A percentile compares a stretch with the other conserved stretches of the same genome.
Evolutionary conservation across 306 rosid species (phyloP).

Genomic region (Elaeagnus macrophylla): DNA sequence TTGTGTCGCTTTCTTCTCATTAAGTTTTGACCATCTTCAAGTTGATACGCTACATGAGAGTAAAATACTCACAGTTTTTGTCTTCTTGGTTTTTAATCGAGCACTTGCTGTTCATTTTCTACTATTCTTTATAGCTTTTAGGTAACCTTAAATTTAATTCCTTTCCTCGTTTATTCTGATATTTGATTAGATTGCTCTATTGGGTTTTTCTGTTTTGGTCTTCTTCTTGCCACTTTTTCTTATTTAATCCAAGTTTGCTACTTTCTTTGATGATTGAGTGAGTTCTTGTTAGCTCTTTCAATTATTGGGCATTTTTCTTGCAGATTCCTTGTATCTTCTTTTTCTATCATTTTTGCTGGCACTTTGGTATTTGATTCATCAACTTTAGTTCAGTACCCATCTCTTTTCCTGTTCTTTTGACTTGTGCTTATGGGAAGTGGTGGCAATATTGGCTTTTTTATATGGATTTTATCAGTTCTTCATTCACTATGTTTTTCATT

Average conservation of each 20-base stretch:
- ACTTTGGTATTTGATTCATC: background rate
- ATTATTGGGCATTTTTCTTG: no score
- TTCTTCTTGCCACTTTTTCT: no score
- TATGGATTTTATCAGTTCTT: conserved; percentile 25
- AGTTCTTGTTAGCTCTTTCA: no score
- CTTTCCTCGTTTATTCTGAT: no score
- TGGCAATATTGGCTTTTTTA: conserved; percentile 15
- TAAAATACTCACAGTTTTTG: conserved; percentile 7
- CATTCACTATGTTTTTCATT: conserved; percentile 28
- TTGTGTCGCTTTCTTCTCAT: background rate
- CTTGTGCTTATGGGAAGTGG: conserved; percentile 17
- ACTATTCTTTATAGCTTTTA: background rate
- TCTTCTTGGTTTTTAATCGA: background rate
- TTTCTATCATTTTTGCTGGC: no score
- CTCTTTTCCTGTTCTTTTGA: background rate
- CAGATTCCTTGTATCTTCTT: no score
- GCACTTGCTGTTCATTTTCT: background rate
- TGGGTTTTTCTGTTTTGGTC: no score
- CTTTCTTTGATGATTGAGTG: no score
- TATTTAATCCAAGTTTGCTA: no score
- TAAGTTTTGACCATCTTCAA: background rate
- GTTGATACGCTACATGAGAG: conserved; percentile 8
- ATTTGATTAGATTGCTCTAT: no score
- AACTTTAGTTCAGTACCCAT: background rate
- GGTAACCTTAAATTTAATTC: no score